These are phyloP conservation scores for Cladosporium sp. DNA, from an alignment of 2,329 filamentous ascomycete genomes.

Conservation along the genomic window DNA sequence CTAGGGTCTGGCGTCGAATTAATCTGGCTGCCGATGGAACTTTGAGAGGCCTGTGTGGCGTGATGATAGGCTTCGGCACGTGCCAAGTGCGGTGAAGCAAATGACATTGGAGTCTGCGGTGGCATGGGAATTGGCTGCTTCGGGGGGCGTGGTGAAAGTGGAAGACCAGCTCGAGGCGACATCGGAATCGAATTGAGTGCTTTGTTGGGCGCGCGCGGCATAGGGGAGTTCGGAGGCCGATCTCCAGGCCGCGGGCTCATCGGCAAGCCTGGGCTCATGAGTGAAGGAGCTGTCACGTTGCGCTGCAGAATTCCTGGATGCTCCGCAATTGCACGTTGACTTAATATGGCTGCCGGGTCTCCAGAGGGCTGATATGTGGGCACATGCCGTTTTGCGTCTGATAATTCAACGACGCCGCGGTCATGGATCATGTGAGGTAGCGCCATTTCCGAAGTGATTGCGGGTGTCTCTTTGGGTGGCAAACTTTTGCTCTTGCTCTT, in stretches of 20 bases:
- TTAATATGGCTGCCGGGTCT: slow-evolving; percentile 25
- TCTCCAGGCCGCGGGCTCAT: slow-evolving; percentile 59
- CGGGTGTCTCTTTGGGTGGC: slow-evolving; percentile 20
- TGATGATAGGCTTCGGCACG: slow-evolving; percentile 32
- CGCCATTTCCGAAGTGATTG: not conserved
- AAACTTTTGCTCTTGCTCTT: slow-evolving; percentile 36
- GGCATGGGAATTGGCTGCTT: slow-evolving; percentile 70
- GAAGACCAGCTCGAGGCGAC: slow-evolving; percentile 57
- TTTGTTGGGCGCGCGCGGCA: slow-evolving; percentile 54
- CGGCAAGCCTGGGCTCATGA: slow-evolving; percentile 61
- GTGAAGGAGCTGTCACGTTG: slow-evolving; percentile 40
- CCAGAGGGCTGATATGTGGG: slow-evolving; percentile 20
- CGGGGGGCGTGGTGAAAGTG: slow-evolving; percentile 68
- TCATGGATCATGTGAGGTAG: not conserved
- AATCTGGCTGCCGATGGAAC: slow-evolving; percentile 15
- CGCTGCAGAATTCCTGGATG: slow-evolving; percentile 22
- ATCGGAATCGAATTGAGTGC: slow-evolving; percentile 62
- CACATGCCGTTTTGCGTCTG: slow-evolving; percentile 4
- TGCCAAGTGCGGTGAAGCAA: slow-evolving; percentile 49
- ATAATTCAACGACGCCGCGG: not conserved
- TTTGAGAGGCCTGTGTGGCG: slow-evolving; percentile 21
- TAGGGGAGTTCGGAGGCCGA: slow-evolving; percentile 55
- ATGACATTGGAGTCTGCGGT: slow-evolving; percentile 62
- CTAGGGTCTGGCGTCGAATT: slow-evolving; percentile 22
- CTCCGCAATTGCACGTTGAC: slow-evolving; percentile 26